Evolutionary conservation across 2,329 filamentous ascomycete species (phyloP), one percentile per base, ranked within the genome.

Genomic region (Scedosporium apiospermum): DNA sequence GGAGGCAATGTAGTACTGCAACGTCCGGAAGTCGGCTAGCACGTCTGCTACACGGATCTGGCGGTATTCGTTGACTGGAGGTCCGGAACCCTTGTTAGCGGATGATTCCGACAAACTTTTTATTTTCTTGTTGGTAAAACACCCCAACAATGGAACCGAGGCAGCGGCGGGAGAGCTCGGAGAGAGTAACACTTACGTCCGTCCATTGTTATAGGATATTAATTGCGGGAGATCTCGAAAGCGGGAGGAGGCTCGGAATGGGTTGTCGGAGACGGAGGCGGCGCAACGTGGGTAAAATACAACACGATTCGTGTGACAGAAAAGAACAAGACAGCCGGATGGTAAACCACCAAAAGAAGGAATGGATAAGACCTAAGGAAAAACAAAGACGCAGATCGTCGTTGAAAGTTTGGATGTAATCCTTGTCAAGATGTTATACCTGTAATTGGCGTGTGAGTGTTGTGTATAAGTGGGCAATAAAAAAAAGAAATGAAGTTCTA

Each of bases 1-100:
- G 9, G 79, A 78, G 41, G 84, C 81, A 69, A 88, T 88, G 70
- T 81, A 83, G 72, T 83, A 83, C 70, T 88, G 85, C 27, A 87
- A 76, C 53, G 76, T 81, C 65, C 80, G 81, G 71, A 88, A 88
- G 71, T 88, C 85, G 65, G 78, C 75, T 49, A 88, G 79, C 58
- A 88, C 73, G 67, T 88, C 81, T 71, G 82, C 84, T 69, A 88
- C 85, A 66, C 85, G 82, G 62, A 76, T 77, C 67, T 78, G 80
- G 67, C 85, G 80, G 70, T 77, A 83, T 57, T 83, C 78, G 74
- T 88, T 88, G 64, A 85, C 85, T 88, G 63, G 61, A 46, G 27
- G 27, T 14, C 34, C 34, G 34, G 6, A 38, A 38, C 34, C 10
- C 34, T 38, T 12, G 10, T 38, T 38, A 38, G 34, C 34, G 10